Conservation (phyloP, 108 stramenopile species). For the Nannochloropsis granulata region DNA sequence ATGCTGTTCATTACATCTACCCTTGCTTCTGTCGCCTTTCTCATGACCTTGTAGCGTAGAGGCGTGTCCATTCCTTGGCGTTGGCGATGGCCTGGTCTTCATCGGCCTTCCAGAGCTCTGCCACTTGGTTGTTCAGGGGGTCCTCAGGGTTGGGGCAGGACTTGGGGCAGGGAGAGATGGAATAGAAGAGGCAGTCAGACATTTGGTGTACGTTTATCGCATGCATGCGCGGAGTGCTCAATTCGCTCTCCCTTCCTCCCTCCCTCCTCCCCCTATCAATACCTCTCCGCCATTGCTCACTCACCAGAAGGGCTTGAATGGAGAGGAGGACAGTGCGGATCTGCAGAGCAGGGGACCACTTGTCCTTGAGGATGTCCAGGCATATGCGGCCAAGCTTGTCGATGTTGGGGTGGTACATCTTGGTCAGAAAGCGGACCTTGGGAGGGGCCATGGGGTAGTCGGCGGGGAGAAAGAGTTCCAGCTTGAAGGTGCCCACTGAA, state of each 20-base stretch:
- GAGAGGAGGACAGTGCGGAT: slow-evolving; percentile 77
- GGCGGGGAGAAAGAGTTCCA: slow-evolving; percentile 88
- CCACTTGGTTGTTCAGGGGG: slow-evolving; percentile 89
- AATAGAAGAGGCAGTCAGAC: background rate
- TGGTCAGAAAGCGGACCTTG: slow-evolving; percentile 88
- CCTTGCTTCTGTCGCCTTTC: background rate
- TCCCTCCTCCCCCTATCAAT: too few relatives aligned
- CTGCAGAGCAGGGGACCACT: slow-evolving; percentile 97
- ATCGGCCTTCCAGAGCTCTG: slow-evolving; percentile 89
- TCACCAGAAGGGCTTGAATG: slow-evolving; percentile 76
- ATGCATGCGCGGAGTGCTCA: too few relatives aligned
- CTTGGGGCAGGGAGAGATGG: background rate
- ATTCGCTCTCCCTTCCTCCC: too few relatives aligned
- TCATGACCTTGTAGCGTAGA: background rate
- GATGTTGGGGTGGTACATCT: slow-evolving; percentile 98
- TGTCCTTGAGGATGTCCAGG: slow-evolving; percentile 97
- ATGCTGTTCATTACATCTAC: too few relatives aligned
- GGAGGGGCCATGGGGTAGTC: slow-evolving; percentile 99
- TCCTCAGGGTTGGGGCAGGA: slow-evolving; percentile 96
- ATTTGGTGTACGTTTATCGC: too few relatives aligned
- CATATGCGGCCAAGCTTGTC: slow-evolving; percentile 95
- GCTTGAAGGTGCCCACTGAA: slow-evolving; percentile 43
- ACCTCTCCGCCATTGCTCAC: background rate
- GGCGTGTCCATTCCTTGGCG: background rate
- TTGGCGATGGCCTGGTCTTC: slow-evolving; percentile 67